Conservation (phyloP, 2,329 filamentous ascomycete genomes). For the Dryadomyces sulphureus region DNA sequence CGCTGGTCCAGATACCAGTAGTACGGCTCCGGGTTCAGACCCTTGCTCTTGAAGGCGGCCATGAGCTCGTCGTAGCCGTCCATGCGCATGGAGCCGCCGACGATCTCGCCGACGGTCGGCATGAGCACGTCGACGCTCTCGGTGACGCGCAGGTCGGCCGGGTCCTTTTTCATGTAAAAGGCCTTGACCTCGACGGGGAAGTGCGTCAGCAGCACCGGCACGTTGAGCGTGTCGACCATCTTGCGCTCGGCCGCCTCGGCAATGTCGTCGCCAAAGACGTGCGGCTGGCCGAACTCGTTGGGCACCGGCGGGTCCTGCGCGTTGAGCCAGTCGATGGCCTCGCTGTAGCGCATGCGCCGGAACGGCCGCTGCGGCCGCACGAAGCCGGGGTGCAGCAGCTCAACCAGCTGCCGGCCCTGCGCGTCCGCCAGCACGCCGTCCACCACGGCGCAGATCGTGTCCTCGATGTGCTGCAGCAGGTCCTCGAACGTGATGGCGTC, state of each 20-base stretch:
- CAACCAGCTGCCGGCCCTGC: conserved; percentile 55
- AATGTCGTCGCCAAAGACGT: conserved; percentile 93
- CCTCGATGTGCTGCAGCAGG: conserved; percentile 74
- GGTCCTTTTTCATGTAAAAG: conserved; percentile 96
- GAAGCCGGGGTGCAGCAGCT: conserved; percentile 86
- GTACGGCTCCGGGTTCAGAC: conserved; percentile 71
- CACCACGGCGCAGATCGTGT: conserved; percentile 74
- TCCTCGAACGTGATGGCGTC: conserved; percentile 92
- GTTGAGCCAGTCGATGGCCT: conserved; percentile 87
- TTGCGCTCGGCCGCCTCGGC: conserved; percentile 83
- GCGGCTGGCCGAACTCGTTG: conserved; percentile 84
- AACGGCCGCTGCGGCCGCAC: conserved; percentile 70
- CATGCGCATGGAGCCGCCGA: conserved; percentile 94
- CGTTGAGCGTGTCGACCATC: conserved; percentile 96
- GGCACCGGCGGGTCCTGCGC: conserved; percentile 66
- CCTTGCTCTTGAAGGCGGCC: conserved; percentile 73
- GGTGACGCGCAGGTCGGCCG: conserved; percentile 65
- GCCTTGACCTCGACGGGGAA: conserved; percentile 97
- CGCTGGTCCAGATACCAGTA: conserved; percentile 99
- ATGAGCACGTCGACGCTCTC: conserved; percentile 76
- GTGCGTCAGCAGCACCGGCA: conserved; percentile 67
- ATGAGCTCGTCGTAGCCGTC: conserved; percentile 80
- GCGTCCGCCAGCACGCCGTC: conserved; percentile 63
- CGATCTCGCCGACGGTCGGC: conserved; percentile 94
- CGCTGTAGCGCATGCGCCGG: conserved; percentile 84